Evolutionary conservation across 2,329 filamentous ascomycete species (phyloP).

Genomic region (Botrytis cinerea): DNA sequence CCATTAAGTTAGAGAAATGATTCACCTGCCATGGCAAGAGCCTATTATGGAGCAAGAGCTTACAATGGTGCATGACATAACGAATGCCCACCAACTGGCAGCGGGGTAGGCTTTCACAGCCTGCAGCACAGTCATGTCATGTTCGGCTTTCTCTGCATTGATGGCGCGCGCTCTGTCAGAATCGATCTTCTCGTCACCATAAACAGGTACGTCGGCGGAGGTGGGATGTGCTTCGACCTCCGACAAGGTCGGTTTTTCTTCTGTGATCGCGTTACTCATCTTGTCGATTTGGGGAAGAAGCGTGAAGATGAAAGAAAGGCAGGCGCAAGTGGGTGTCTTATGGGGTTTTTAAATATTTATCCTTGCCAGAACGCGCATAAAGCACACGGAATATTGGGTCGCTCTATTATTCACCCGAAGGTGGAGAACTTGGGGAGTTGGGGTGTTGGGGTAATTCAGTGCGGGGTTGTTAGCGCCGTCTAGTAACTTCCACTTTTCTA

Average conservation of each 20-base stretch:
- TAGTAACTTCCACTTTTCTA: background rate
- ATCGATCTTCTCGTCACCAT: background rate
- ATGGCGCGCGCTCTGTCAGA: background rate
- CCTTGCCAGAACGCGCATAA: background rate
- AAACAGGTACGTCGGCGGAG: background rate
- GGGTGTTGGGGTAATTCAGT: background rate
- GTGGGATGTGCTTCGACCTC: background rate
- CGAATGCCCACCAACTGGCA: background rate
- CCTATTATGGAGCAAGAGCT: background rate
- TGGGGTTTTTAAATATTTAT: background rate
- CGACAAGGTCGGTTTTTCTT: background rate
- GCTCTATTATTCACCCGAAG: slow-evolving; percentile 1
- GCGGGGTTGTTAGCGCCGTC: background rate
- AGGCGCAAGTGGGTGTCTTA: background rate
- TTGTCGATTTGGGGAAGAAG: background rate
- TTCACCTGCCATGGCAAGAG: background rate
- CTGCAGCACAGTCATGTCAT: background rate
- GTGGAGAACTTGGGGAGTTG: background rate
- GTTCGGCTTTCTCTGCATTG: background rate
- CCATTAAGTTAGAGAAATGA: background rate
- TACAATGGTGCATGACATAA: background rate
- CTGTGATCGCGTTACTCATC: background rate
- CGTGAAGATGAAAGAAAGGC: background rate
- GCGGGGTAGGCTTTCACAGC: background rate
- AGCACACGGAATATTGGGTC: background rate